Base-by-base conservation (phyloP, 805 yeast species). In the Wickerhamiella vanderwaltii region DNA sequence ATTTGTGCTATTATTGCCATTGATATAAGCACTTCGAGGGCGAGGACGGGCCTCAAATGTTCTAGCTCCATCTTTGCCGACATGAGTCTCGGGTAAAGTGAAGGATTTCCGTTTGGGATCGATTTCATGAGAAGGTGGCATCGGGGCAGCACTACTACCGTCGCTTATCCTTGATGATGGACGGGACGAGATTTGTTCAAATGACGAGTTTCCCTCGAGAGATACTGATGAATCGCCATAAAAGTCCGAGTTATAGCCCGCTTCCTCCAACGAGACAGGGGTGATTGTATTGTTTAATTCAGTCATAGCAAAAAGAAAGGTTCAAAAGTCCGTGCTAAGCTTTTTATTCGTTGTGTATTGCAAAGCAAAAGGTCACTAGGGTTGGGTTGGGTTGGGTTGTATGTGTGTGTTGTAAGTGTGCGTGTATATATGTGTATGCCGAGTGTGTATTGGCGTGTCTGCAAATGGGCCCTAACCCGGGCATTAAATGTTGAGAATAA, bases 11-110 rank as follows among this genome's bases (percentile, higher is more conserved):
- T 23, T 3, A 4, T 6, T 20, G 13, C 13, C 13, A 18, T 29
- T 28, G 9, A 20, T 17, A 15, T 9, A 15, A 3, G 23, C 22
- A 23, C 19, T 11, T 18, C 15, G 15, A 12, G 30, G 18, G 7
- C 33, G 23, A 6, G 40, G 40, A 11, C 40, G 17, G 3, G 24
- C 40, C 18, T 37, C 40, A 20, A 37, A 37, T 5, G 18, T 25
- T 5, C 40, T 13, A 6, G 40, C 2, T 7, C 40, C 40, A 16
- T 37, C 40, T n/a, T 25, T 29, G 13, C 28, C 17, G 17, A 20
- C 29, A 17, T n/a, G 13, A n/a, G 26, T 18, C 5, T 20, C 32
- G 5, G 40, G 40, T 4, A 33, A 33, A 9, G 33, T 37, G 26
- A 24, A 23, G 6, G 33, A 28, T 20, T 19, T 20, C 26, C 34